phyloP scores from a whole-genome alignment of 2,329 filamentous ascomycete genomes.

The Talaromyces rugulosus region DNA sequence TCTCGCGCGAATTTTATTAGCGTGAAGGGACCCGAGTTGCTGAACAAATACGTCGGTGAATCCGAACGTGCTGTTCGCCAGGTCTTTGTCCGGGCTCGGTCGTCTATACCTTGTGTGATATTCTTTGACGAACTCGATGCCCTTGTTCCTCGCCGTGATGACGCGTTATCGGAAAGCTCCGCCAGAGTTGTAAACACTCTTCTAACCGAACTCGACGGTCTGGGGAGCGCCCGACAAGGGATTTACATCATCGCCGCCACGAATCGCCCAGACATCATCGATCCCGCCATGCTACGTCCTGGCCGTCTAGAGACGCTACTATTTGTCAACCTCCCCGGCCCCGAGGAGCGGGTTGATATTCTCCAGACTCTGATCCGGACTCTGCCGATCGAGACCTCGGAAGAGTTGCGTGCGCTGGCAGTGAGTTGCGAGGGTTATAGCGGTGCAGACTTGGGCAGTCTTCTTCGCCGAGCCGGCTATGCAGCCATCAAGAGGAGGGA shows the following conservation, averaged over 20 bases:
- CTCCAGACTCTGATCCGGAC: slow-evolving; percentile 61
- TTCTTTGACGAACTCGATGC: slow-evolving; percentile 99
- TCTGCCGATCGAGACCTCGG: slow-evolving; percentile 49
- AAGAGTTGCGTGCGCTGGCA: slow-evolving; percentile 61
- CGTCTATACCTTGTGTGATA: slow-evolving; percentile 84
- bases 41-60: slow-evolving; percentile 98
- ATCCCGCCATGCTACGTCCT: slow-evolving; percentile 88
- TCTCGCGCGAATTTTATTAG: slow-evolving; percentile 97
- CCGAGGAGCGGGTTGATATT: slow-evolving; percentile 79
- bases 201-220: slow-evolving; percentile 87
- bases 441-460: slow-evolving; percentile 59
- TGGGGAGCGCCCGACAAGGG: slow-evolving; percentile 67
- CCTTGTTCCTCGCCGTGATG: slow-evolving; percentile 78
- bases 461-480: slow-evolving; percentile 58
- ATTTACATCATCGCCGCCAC: slow-evolving; percentile 95
- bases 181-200: slow-evolving; percentile 91
- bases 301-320: slow-evolving; percentile 84
- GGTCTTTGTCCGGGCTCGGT: slow-evolving; percentile 82
- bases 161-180: slow-evolving; percentile 72
- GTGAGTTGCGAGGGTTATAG: slow-evolving; percentile 74
- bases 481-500: slow-evolving; percentile 49
- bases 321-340: slow-evolving; percentile 79
- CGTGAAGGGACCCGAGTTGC: slow-evolving; percentile 89
- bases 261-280: slow-evolving; percentile 93
- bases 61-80: slow-evolving; percentile 89